phyloP scores from a whole-genome alignment of 2,329 filamentous ascomycete species.

The Trichophyton benhamiae region DNA sequence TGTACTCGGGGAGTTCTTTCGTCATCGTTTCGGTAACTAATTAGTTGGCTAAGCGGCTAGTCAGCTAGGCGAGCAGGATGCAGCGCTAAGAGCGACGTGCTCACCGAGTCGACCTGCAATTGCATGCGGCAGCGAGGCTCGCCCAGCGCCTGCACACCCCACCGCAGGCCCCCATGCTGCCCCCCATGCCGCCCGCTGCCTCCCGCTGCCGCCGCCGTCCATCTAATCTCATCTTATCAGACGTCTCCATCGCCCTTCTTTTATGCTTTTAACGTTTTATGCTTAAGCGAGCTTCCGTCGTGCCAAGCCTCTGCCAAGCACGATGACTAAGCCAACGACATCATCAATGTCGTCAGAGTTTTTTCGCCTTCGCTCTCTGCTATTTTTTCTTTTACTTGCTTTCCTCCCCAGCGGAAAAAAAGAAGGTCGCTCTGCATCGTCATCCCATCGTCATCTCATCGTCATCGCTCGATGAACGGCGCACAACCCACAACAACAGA shows the following conservation, averaged over 20 bases:
- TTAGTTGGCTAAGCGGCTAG: no score
- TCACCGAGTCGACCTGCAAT: no score
- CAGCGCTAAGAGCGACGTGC: no score
- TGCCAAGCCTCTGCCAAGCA: neutral
- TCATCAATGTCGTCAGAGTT: conserved; percentile 17
- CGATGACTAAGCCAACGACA: conserved; percentile 8
- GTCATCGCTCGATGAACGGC: conserved; percentile 1
- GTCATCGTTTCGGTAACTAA: no score
- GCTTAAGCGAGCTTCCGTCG: neutral
- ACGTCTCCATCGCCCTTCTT: neutral
- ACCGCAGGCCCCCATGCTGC: neutral
- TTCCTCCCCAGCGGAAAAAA: neutral
- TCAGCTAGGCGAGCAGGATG: no score
- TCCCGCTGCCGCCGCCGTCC: neutral
- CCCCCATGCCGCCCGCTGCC: neutral
- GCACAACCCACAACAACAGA: conserved; percentile 8
- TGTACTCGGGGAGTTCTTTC: no score
- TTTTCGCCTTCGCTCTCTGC: conserved; percentile 7
- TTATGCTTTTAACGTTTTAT: neutral
- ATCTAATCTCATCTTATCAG: neutral
- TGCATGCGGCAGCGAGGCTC: no score
- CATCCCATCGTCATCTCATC: conserved; percentile 12
- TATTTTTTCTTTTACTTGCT: conserved; percentile 13
- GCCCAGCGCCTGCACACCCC: neutral
- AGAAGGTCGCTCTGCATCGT: conserved; percentile 11